Base-by-base conservation (phyloP, 768 basidiomycete species). In the Russula compacta region DNA sequence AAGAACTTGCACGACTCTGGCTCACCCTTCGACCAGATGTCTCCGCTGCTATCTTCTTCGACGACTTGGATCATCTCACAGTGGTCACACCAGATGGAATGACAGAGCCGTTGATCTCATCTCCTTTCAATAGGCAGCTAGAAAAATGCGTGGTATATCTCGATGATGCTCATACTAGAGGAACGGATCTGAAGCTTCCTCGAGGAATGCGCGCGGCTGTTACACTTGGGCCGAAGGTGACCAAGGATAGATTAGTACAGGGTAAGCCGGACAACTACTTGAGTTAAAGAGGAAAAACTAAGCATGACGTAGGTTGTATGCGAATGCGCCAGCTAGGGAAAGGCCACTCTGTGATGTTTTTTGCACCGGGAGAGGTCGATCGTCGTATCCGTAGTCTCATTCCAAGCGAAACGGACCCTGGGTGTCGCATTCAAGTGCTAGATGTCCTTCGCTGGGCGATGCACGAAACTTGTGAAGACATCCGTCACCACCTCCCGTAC, bases 101-200 rank as follows among this genome's bases (percentile, higher is more conserved):
- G 2, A 62, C 70, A 6, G 74, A 78, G 55, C 67, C 70, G 7
- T 66, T 82, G 12, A 51, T 67, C 9, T 71, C 73, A 6, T 79
- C 81, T 1, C 68, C 73, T 12, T 79, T 71, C 64, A 67, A 62
- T 11, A 64, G 73, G 17, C 72, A 72, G 46, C 66, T 78, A 8
- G 66, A 72, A 6, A 68, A 72, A 57, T 79, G 78, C 38, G 60
- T 78, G 5, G 65, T 82, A 2, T 83, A 83, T 63, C 75, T 83
- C 0, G 81, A 83, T 51, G 81, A 83, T 53, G 78, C 79, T 0
- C 81, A 82, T 59, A 77, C 75, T 21, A 59, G 81, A 64, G 81
- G 81, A 6, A 83, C 81, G 0, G 81, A 83, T 58, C 68, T 83
- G 14, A 82, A 77, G 46, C 70, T 83, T 36, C 81, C 82, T 0